Evolutionary conservation across 2,329 filamentous ascomycete genomes (phyloP), one percentile per base, ranked within the genome.

Genomic region (Botrytis aclada): DNA sequence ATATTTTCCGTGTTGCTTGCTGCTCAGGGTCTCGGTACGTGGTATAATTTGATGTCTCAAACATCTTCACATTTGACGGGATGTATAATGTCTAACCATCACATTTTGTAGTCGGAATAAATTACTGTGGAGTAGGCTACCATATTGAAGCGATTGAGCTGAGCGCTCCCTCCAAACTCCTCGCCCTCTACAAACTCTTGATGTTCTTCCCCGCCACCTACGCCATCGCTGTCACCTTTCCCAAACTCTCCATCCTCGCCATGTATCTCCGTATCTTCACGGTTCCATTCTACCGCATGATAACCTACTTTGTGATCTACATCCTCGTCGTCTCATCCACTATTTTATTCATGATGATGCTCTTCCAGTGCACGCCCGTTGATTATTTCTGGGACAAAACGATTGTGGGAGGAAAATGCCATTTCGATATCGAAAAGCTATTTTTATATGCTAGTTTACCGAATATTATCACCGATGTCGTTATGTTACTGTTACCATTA

Each of bases 371-470:
- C 66, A 72, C 69, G 1, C 74, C 75, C 12, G 69, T 75, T 10
- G 51, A 69, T 37, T 75, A 72, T 70, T 73, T 72, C 51, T 76
- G 75, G 75, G 71, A 76, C 18, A 76, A 75, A 70, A 51, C 72
- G 5, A 70, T 76, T 9, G 20, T 45, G 25, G 72, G 64, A 4
- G 74, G 74, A 43, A 62, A 73, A 65, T 74, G 74, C 29, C 71
- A 69, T 43, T 51, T 72, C 22, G 37, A 72, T 70, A 54, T 74
- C 18, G 71, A 75, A 79, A 74, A 4, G 81, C 79, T 4, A 84
- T 85, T 67, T 81, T 85, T 66, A 83, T 82, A n/a, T 85, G 85
- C 76, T 58, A 81, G 81, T 7, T 80, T 85, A 0, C 83, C 83
- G 6, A 84, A 83, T 67, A 82, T 84, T 66, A 60, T 81, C n/a